Conservation (phyloP, 768 basidiomycete species). For the Steccherinum ochraceum region DNA sequence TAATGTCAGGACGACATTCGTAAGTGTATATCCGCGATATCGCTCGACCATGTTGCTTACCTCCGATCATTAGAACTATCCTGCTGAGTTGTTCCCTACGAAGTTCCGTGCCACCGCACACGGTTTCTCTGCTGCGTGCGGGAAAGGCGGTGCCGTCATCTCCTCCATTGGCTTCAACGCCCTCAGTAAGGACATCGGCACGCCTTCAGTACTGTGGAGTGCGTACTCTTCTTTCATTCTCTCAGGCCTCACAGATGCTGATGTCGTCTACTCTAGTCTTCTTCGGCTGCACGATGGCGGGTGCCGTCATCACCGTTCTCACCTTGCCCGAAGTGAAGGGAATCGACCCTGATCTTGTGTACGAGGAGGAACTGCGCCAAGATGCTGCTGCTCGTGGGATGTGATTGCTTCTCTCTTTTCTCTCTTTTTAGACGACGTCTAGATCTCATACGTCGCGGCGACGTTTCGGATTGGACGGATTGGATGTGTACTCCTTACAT, state of each 20-base stretch:
- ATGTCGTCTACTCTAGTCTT: no score
- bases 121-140: conserved; percentile 66
- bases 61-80: conserved; percentile 47
- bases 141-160: conserved; percentile 74
- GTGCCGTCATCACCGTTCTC: conserved; percentile 38
- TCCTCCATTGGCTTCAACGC: conserved; percentile 69
- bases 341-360: conserved; percentile 43
- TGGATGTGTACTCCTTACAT: no score
- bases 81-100: conserved; percentile 78
- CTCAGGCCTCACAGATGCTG: no score
- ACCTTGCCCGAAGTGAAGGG: conserved; percentile 46
- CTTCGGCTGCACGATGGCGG: conserved; percentile 54
- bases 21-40: conserved; percentile 9
- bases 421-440: no score
- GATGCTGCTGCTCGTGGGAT: background rate
- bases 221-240: no score
- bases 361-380: conserved; percentile 30
- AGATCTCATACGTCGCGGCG: no score
- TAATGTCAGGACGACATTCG: conserved; percentile 24
- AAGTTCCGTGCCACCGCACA: conserved; percentile 68
- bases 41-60: no score
- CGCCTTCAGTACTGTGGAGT: conserved; percentile 68
- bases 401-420: no score
- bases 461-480: no score
- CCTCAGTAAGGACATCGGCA: conserved; percentile 53